Base-by-base conservation (phyloP, 441 rosid genomes). In the Adansonia gregorii region DNA sequence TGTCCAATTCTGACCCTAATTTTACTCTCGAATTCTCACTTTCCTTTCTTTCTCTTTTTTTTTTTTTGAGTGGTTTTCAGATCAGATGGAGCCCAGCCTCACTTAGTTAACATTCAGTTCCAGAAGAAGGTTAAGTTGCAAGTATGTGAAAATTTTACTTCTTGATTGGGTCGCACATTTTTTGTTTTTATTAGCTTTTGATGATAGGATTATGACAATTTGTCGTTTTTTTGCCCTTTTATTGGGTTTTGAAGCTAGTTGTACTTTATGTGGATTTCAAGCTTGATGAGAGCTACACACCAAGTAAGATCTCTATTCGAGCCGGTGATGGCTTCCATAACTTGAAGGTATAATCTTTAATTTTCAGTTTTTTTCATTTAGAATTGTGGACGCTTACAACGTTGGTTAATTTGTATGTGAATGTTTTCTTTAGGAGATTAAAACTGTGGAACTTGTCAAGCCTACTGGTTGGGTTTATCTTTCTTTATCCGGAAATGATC, bases 311-410 rank as follows among this genome's bases (percentile, higher is more conserved):
- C 63, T 89, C 96, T 31, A 84, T 96, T 82, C 86, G 98, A 12
- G 94, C 98, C 3, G 98, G 98, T 63, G 98, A 96, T 87, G 98
- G 99, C 5, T 96, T 96, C 78, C 97, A 94, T 76, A 93, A 92
- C 84, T 83, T 94, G 76, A 96, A 93, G 99, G 98, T 93, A 73
- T 15, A 75, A 76, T 31, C 54, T 39, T 0, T 4, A 11, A 65
- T 52, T 14, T 46, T 52, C 14, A 22, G 22, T 74, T 48, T 48
- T 48, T 48, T 49, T 17, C 75, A 10, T 69, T 43, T 58, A 6
- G 10, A 68, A 43, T 54, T 48, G 67, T 68, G 46, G 4, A 14
- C 19, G 27, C 9, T 51, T 10, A 41, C 31, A 58, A 41, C 17
- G 64, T 79, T 79, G 51, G 43, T 55, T 72, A 61, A 58, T 69